phyloP scores from a whole-genome alignment of 2,329 filamentous ascomycete genomes.

The Epichloe sylvatica region DNA sequence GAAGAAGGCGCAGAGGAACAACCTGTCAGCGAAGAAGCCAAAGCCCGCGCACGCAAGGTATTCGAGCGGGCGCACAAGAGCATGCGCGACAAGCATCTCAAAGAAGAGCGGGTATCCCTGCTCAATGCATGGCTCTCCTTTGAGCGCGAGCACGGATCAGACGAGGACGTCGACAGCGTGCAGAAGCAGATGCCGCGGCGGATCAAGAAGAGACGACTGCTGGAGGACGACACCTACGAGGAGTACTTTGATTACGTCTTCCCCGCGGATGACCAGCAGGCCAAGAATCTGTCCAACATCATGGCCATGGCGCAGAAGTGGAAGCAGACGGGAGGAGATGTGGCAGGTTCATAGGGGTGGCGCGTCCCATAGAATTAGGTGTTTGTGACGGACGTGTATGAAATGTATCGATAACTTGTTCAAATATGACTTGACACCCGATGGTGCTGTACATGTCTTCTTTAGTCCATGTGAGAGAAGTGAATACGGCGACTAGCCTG shows the following conservation, averaged over 20 bases:
- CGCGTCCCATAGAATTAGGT: not conserved
- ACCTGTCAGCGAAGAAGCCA: conserved; percentile 69
- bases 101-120: conserved; percentile 83
- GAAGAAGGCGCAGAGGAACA: conserved; percentile 43
- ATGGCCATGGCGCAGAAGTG: conserved; percentile 76
- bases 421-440: not conserved
- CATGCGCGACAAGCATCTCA: conserved; percentile 81
- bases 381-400: not conserved
- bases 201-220: conserved; percentile 80
- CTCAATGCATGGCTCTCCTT: conserved; percentile 89
- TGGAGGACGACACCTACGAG: conserved; percentile 84
- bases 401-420: not conserved
- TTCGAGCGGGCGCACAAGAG: conserved; percentile 75
- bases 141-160: conserved; percentile 68
- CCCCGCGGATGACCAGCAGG: conserved; percentile 82
- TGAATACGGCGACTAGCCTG: no score
- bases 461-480: no score
- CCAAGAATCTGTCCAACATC: conserved; percentile 69
- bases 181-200: conserved; percentile 87
- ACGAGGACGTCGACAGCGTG: conserved; percentile 65
- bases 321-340: conserved; percentile 46
- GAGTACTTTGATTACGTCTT: conserved; percentile 97
- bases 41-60: conserved; percentile 63
- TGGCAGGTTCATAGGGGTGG: conserved; percentile 15
- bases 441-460: no score